A percentile compares a stretch with the other conserved stretches of the same genome.
Conservation (phyloP, 2,329 filamentous ascomycete species). For the Colletotrichum eleusines region DNA sequence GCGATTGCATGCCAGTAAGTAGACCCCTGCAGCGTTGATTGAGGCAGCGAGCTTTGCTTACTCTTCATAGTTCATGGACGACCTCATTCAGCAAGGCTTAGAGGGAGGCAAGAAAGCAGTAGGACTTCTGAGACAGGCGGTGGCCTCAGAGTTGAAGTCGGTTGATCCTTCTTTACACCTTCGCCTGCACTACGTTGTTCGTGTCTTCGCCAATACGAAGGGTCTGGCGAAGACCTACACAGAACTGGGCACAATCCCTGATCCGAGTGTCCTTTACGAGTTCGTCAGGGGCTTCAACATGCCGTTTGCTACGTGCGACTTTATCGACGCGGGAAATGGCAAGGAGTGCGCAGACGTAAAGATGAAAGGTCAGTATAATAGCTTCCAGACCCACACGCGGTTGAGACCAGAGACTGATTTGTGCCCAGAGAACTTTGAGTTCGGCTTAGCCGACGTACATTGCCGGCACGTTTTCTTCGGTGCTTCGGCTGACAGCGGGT, state of each 20-base stretch:
- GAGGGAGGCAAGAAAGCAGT: constrained; percentile 49
- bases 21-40: rapidly evolving
- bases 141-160: constrained; percentile 45
- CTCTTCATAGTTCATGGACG: constrained; percentile 49
- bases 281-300: constrained; percentile 59
- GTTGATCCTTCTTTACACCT: constrained; percentile 39
- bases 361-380: constrained; percentile 52
- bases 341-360: constrained; percentile 59
- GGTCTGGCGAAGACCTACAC: constrained; percentile 53
- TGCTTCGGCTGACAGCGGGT: constrained; percentile 57
- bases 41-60: neutral
- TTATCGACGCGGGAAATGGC: constrained; percentile 56
- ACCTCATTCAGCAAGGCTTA: constrained; percentile 48
- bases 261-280: constrained; percentile 45
- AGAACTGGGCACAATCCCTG: constrained; percentile 46
- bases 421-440: constrained; percentile 49
- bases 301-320: constrained; percentile 52
- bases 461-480: constrained; percentile 56
- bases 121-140: constrained; percentile 45
- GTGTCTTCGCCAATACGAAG: constrained; percentile 54
- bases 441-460: constrained; percentile 52
- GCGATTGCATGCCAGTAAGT: constrained; percentile 54
- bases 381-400: neutral
- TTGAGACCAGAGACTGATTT: neutral
- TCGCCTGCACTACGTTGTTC: constrained; percentile 49